Conservation (phyloP, 2,329 filamentous ascomycete species). For the Penicillium sp. region DNA sequence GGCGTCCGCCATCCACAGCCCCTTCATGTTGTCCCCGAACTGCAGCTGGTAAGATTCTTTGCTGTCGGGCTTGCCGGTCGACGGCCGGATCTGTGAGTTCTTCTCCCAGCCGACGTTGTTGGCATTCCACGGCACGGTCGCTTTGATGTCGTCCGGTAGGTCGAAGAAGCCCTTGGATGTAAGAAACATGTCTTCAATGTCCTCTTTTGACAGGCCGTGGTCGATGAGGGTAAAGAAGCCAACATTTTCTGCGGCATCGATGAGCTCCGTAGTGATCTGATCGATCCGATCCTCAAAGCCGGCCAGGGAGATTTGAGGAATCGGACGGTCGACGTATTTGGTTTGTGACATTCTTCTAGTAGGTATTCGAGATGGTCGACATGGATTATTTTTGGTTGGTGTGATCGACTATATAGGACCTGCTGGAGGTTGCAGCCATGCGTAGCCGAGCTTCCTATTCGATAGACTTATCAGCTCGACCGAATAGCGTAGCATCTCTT, state of each 20-base stretch:
- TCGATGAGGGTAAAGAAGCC: constrained; percentile 61
- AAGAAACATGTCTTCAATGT: constrained; percentile 54
- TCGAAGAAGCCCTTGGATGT: constrained; percentile 55
- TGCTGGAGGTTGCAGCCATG: too few relatives aligned
- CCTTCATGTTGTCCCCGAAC: constrained; percentile 55
- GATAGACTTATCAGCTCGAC: too few relatives aligned
- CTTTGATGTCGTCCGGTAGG: constrained; percentile 53
- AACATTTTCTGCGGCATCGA: constrained; percentile 55
- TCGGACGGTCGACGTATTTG: constrained; percentile 44
- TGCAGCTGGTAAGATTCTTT: constrained; percentile 65
- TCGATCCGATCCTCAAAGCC: constrained; percentile 55
- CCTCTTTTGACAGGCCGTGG: constrained; percentile 52
- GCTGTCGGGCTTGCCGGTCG: constrained; percentile 57
- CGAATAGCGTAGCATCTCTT: too few relatives aligned
- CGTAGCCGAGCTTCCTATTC: too few relatives aligned
- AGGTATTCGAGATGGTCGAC: too few relatives aligned
- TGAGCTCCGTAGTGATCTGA: constrained; percentile 53
- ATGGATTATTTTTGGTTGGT: too few relatives aligned
- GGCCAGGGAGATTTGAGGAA: constrained; percentile 54
- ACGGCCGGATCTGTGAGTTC: constrained; percentile 58
- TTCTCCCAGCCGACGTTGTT: constrained; percentile 63
- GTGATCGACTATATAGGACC: too few relatives aligned
- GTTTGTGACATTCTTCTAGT: constrained; percentile 26
- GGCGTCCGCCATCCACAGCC: constrained; percentile 52
- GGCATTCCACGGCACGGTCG: constrained; percentile 53